A percentile compares a stretch with the other conserved stretches of the same genome.
phyloP scores from a whole-genome alignment of 805 yeast species.

The Wickerhamiella nectarea region DNA sequence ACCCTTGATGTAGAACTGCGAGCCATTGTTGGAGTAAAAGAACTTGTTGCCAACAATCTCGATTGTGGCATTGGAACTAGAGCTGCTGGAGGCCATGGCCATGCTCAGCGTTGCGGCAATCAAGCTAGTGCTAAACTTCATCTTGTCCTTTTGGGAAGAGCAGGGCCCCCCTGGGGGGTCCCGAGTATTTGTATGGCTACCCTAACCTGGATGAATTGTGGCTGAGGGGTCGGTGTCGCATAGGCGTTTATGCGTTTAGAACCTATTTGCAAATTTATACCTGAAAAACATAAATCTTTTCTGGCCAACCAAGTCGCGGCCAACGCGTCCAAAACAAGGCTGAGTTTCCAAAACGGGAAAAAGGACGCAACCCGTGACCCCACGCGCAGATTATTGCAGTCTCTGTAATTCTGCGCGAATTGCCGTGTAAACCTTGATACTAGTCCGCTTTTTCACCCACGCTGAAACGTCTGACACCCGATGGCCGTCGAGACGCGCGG shows the following conservation, averaged over 20 bases:
- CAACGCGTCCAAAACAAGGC: not conserved
- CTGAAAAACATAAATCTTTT: no score
- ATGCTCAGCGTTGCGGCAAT: conserved; percentile 11
- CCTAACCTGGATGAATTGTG: not conserved
- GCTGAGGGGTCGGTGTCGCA: not conserved
- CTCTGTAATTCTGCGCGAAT: no score
- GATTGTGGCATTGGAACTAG: conserved; percentile 33
- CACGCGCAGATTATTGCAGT: not conserved
- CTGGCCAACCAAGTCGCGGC: no score
- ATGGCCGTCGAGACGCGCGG: not conserved
- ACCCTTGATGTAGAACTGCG: conserved; percentile 79
- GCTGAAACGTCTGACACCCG: not conserved
- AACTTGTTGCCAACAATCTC: conserved; percentile 63
- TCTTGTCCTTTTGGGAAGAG: conserved; percentile 5
- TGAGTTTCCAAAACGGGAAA: not conserved
- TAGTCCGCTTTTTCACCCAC: not conserved
- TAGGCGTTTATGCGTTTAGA: no score
- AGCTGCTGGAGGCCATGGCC: conserved; percentile 16
- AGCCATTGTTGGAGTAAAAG: conserved; percentile 54
- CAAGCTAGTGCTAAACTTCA: conserved; percentile 20
- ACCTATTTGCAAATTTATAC: no score
- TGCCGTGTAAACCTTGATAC: no score
- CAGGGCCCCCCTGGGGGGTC: not conserved
- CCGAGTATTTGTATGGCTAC: not conserved
- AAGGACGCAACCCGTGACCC: not conserved